Conservation (phyloP, 2,329 filamentous ascomycete genomes). For the Rutstroemia sp. region DNA sequence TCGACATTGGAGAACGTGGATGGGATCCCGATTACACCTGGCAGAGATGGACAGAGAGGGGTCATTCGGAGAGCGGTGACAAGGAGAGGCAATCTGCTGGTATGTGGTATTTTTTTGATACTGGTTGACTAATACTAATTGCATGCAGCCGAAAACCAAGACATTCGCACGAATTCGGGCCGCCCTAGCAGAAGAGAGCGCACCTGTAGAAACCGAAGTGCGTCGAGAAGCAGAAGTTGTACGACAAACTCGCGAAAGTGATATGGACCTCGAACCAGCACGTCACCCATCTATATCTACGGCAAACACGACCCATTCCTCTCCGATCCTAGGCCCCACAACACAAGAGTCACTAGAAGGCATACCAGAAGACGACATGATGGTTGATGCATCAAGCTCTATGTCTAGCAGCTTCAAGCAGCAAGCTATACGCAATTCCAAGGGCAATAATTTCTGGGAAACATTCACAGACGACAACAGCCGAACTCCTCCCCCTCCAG, state of each 20-base stretch:
- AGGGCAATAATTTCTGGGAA: slow-evolving; percentile 71
- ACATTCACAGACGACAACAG: slow-evolving; percentile 63
- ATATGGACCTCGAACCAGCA: slow-evolving; percentile 52
- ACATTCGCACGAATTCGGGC: slow-evolving; percentile 90
- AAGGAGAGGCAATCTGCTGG: slow-evolving; percentile 78
- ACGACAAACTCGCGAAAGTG: slow-evolving; percentile 86
- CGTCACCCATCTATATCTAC: slow-evolving; percentile 40
- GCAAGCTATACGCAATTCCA: slow-evolving; percentile 64
- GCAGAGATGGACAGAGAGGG: slow-evolving; percentile 55
- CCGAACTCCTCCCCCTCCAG: slow-evolving; percentile 43
- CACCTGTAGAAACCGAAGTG: slow-evolving; percentile 82
- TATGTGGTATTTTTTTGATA: slow-evolving; percentile 37
- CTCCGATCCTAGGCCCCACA: slow-evolving; percentile 55
- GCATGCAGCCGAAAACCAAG: slow-evolving; percentile 79
- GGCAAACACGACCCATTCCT: slow-evolving; percentile 45
- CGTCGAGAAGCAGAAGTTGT: slow-evolving; percentile 92
- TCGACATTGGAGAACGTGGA: slow-evolving; percentile 33
- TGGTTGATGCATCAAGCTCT: slow-evolving; percentile 41
- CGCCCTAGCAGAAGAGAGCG: slow-evolving; percentile 78
- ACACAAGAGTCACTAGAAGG: slow-evolving; percentile 60
- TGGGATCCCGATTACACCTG: slow-evolving; percentile 34
- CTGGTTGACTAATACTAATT: slow-evolving; percentile 24
- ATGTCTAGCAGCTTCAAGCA: slow-evolving; percentile 65
- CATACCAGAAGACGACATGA: slow-evolving; percentile 61
- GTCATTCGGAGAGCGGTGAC: slow-evolving; percentile 81